Base-by-base conservation (phyloP, 371 early-diverging fungal genomes). In the Massospora cicadina region DNA sequence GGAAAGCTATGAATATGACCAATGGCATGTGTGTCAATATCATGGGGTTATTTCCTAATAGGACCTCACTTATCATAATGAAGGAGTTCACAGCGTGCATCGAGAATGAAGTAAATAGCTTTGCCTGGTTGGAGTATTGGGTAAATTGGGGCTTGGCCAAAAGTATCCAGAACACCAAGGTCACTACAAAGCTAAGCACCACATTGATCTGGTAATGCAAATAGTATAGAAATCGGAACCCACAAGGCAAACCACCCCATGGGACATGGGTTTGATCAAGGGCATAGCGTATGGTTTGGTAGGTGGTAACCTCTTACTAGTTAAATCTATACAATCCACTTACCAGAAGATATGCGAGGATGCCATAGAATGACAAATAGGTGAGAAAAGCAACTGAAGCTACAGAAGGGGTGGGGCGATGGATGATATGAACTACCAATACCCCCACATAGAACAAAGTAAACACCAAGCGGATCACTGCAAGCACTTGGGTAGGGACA, bases 11-110 rank as follows among this genome's bases (percentile, higher is more conserved):
- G 31, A 32, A 32, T 7, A 59, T 2, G 31, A 2, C 13, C 21
- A 59, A 17, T n/a, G 21, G 30, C 2, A 31, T 31, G 21, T 59
- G 60, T 2, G 23, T 29, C 2, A 59, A 21, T 27, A 59, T 31
- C 12, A 59, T 23, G 60, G 26, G 26, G 31, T 59, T 59, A 21
- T 26, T 59, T 2, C 60, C 60, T 2, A 59, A 32, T 26, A 26
- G 2, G 31, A 59, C 26, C 31, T 59, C 60, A 26, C n/a, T 29
- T 12, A 59, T 2, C 23, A 59, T 59, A 2, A 59, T 59, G 29
- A 59, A 7, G 2, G 31, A 59, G 31, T 59, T 59, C 30, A 59
- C 27, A 32, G 60, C 60, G 31, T 59, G 60, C 60, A 59, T 59
- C 1, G 60, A 59, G 7, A 59, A 12, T 1, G 23, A 23, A 32